phyloP scores from a whole-genome alignment of 805 yeast species.

The Saccharomycopsis oosterbeekiorum region DNA sequence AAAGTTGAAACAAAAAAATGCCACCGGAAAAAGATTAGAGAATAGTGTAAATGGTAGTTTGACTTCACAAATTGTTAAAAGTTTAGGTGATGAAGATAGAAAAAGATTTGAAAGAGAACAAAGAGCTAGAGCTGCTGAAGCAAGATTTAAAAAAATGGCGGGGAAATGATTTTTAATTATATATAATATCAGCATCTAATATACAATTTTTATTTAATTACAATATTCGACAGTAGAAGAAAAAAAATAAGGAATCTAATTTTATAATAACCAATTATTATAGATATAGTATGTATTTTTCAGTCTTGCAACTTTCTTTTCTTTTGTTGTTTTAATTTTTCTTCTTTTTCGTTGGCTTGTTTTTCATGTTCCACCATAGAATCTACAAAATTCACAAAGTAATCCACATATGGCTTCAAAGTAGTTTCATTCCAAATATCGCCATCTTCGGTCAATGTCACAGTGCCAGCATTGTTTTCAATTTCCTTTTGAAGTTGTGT shows the following conservation, averaged over 20 bases:
- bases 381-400: constrained; percentile 54
- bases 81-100: constrained; percentile 65
- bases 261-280: neutral
- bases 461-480: constrained; percentile 35
- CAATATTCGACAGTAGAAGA: too few relatives aligned
- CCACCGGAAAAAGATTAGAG: constrained; percentile 19
- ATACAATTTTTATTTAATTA: too few relatives aligned
- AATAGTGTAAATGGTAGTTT: constrained; percentile 19
- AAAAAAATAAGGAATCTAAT: neutral
- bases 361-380: constrained; percentile 47
- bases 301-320: neutral
- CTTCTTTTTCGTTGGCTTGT: neutral
- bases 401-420: constrained; percentile 59
- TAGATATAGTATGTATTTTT: neutral
- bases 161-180: neutral
- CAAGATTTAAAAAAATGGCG: constrained; percentile 41
- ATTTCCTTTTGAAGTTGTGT: constrained; percentile 50
- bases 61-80: constrained; percentile 38
- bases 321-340: neutral
- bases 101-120: constrained; percentile 83
- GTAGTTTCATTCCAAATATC: constrained; percentile 47
- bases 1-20: constrained; percentile 21
- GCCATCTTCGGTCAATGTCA: constrained; percentile 18
- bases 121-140: constrained; percentile 94
- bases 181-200: too few relatives aligned